Base-by-base conservation (phyloP, 164 flowering plant genomes). In the Aristolochia contorta region DNA sequence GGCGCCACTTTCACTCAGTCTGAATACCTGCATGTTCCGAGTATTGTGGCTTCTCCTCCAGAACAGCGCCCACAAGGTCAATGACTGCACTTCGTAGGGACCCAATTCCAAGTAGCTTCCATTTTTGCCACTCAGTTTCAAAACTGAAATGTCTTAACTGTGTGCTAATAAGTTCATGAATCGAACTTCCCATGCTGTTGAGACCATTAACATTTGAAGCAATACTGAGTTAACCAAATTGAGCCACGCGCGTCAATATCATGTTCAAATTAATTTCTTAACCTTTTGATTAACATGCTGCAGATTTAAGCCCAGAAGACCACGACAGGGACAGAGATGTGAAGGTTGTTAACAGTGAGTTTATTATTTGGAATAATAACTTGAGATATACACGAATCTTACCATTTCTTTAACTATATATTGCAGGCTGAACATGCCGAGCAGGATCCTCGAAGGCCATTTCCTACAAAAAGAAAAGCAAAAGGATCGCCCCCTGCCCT, bases 21-120 rank as follows among this genome's bases (percentile, higher is more conserved):
- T 20, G 43, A 4, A 1, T 72, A 75, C 47, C 58, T 77, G 22
- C 65, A 76, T 46, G 65, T 78, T 12, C 86, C 93, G 16, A 69
- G 69, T 54, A 68, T 79, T 49, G 27, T 75, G 54, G 82, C 87
- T 25, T 79, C 96, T 33, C 87, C 96, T 63, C 76, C 21, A 65
- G 77, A 77, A 47, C 75, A 73, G 56, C 70, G 72, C 65, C 71
- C 63, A 21, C 71, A 66, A 74, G 77, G 91, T 90, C 23, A 21
- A 4, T 23, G 2, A 21, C 10, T 16, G 53, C 10, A 8, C 53
- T 15, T 21, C 5, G 19, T 49, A 6, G 1, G 20, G 22, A 16
- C 15, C 22, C 7, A 54, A 54, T 54, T n/a, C 30, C 30, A 21
- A 54, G 15, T 23, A 5, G 16, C 14, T 54, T 24, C 1, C 32